A percentile compares a stretch with the other conserved stretches of the same genome.
phyloP scores from a whole-genome alignment of 768 basidiomycete genomes.

The Phylloporus arenicola region DNA sequence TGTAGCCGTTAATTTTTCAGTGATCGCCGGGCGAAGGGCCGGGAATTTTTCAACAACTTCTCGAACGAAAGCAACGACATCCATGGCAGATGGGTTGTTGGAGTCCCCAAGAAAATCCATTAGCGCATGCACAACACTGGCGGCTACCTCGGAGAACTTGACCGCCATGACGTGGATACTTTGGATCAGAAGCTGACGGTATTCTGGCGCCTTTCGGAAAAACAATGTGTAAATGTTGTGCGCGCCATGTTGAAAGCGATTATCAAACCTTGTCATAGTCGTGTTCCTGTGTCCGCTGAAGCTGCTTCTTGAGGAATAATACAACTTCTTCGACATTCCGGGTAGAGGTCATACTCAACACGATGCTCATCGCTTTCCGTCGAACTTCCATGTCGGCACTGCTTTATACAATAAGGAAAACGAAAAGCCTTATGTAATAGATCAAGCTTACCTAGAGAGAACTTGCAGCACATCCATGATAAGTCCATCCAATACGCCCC shows the following conservation, averaged over 20 bases:
- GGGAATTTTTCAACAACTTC: slow-evolving; percentile 99
- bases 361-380: slow-evolving; percentile 84
- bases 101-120: slow-evolving; percentile 95
- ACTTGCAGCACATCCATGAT: slow-evolving; percentile 96
- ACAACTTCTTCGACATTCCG: slow-evolving; percentile 97
- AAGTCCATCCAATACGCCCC: slow-evolving; percentile 80
- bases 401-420: background rate
- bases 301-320: slow-evolving; percentile 93
- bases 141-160: slow-evolving; percentile 95
- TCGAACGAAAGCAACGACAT: slow-evolving; percentile 84
- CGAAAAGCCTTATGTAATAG: background rate
- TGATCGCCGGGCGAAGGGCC: slow-evolving; percentile 70
- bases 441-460: slow-evolving; percentile 56
- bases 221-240: background rate
- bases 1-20: slow-evolving; percentile 76
- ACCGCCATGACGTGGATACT: slow-evolving; percentile 95
- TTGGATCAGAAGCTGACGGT: slow-evolving; percentile 93
- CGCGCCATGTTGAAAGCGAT: background rate
- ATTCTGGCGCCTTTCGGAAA: slow-evolving; percentile 71
- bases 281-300: slow-evolving; percentile 87
- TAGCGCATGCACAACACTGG: slow-evolving; percentile 87
- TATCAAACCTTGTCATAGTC: slow-evolving; percentile 81
- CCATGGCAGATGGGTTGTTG: slow-evolving; percentile 90
- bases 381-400: slow-evolving; percentile 97
- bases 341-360: slow-evolving; percentile 87